A percentile compares a stretch with the other conserved stretches of the same genome.
These are phyloP conservation scores for Naganishia sp. DNA, from an alignment of 1,284 basidiomycete species.

Conservation along the genomic window DNA sequence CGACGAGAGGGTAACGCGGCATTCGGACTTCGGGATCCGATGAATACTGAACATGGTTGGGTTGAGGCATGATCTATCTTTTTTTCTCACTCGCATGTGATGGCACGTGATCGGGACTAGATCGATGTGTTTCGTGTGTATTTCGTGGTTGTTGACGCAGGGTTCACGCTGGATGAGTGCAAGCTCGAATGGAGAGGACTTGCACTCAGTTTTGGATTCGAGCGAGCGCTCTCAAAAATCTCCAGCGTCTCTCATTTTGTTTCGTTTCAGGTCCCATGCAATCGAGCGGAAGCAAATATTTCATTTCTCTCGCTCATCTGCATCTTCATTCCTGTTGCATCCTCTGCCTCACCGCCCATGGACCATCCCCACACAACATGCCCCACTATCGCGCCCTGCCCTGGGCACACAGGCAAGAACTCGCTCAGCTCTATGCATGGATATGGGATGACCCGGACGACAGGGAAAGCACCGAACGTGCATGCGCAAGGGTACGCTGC, in stretches of 20 bases:
- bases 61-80: too few species aligned
- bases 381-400: constrained; percentile 57
- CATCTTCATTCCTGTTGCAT: not conserved
- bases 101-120: too few species aligned
- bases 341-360: not conserved
- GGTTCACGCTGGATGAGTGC: too few species aligned
- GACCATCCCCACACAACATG: not conserved
- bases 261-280: not conserved
- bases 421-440: constrained; percentile 77
- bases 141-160: too few species aligned
- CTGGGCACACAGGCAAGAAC: constrained; percentile 72
- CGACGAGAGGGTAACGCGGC: not conserved
- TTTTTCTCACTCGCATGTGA: too few species aligned
- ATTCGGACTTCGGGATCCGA: not conserved
- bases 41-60: too few species aligned
- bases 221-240: too few species aligned
- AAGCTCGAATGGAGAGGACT: too few species aligned
- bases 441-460: constrained; percentile 72
- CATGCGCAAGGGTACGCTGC: constrained; percentile 68
- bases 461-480: constrained; percentile 61
- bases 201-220: too few species aligned
- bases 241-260: too few species aligned
- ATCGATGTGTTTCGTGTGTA: too few species aligned
- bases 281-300: constrained; percentile 15
- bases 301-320: not conserved